Evolutionary conservation across 495 filamentous ascomycete genomes (phyloP).

Genomic region (Annulohypoxylon stygium): DNA sequence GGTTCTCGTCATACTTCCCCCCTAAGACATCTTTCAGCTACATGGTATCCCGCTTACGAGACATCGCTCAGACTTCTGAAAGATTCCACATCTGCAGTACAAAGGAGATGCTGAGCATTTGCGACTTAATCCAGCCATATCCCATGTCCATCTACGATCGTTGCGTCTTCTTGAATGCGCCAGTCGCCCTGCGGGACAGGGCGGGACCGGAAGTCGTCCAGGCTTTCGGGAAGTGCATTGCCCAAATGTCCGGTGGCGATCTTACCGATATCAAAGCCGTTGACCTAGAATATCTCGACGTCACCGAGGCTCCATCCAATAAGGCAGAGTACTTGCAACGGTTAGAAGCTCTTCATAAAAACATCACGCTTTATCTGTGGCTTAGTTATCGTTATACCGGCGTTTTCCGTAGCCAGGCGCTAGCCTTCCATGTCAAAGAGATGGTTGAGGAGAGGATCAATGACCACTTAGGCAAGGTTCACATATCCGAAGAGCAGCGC

Average conservation of each 20-base stretch:
- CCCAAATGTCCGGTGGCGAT: conserved; percentile 70
- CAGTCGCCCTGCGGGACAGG: conserved; percentile 60
- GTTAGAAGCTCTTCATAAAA: conserved; percentile 83
- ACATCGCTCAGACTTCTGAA: conserved; percentile 69
- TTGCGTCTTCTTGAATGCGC: conserved; percentile 79
- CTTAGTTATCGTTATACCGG: conserved; percentile 79
- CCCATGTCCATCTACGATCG: conserved; percentile 77
- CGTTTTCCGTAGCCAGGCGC: conserved; percentile 79
- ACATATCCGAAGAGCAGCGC: conserved; percentile 33
- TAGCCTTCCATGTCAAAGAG: conserved; percentile 84
- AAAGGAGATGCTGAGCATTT: conserved; percentile 69
- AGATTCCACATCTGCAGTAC: conserved; percentile 81
- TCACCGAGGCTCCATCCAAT: too few species aligned
- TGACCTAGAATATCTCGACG: conserved; percentile 76
- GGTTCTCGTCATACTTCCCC: conserved; percentile 83
- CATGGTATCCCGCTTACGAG: conserved; percentile 77
- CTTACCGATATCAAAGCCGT: conserved; percentile 74
- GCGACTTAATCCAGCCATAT: conserved; percentile 77
- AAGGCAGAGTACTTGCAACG: conserved; percentile 67
- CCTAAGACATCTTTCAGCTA: conserved; percentile 80
- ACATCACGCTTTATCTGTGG: conserved; percentile 89
- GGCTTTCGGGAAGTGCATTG: conserved; percentile 76
- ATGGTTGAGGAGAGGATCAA: conserved; percentile 85
- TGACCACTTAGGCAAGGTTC: conserved; percentile 64
- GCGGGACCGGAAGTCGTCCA: conserved; percentile 59